A percentile compares a stretch with the other conserved stretches of the same genome.
Evolutionary conservation across 345 rosid species (phyloP).

Genomic region (Syzygium jambos): DNA sequence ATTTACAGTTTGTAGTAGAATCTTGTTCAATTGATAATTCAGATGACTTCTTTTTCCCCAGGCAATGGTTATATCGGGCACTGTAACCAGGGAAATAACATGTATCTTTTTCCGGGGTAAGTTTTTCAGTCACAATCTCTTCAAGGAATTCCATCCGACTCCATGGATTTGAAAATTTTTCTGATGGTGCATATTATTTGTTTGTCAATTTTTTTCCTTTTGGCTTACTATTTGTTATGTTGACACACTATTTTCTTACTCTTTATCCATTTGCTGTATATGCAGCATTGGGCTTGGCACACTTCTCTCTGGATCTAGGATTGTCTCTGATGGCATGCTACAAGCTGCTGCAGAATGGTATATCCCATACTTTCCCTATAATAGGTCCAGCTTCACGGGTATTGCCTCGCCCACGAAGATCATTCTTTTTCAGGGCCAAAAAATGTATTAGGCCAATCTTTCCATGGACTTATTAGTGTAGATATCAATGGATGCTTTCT

Average conservation of each 20-base stretch:
- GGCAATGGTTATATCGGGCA: slow-evolving; percentile 79
- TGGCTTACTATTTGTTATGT: not conserved
- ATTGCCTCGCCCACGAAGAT: not conserved
- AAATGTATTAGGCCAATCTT: not conserved
- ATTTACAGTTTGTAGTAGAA: not conserved
- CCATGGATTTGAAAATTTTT: not conserved
- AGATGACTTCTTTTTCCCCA: slow-evolving; percentile 7
- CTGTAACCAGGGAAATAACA: slow-evolving; percentile 97
- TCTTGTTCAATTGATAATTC: not conserved
- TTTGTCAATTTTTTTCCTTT: not conserved
- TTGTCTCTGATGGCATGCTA: slow-evolving; percentile 90
- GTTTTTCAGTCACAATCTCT: slow-evolving; percentile 13
- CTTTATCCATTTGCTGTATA: not conserved
- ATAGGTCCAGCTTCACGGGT: not conserved
- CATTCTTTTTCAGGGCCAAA: not conserved
- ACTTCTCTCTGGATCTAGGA: slow-evolving; percentile 88
- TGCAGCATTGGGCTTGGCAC: slow-evolving; percentile 95
- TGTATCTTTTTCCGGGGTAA: slow-evolving; percentile 98
- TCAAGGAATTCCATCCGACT: not conserved
- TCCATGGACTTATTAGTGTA: not conserved
- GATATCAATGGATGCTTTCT: not conserved
- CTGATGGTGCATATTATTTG: not conserved
- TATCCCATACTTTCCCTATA: slow-evolving; percentile 1
- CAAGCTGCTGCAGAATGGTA: slow-evolving; percentile 99
- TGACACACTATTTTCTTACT: not conserved